Evolutionary conservation across 1,284 basidiomycete genomes (phyloP), one percentile per base, ranked within the genome.

Genomic region (Puccinia triticina): DNA sequence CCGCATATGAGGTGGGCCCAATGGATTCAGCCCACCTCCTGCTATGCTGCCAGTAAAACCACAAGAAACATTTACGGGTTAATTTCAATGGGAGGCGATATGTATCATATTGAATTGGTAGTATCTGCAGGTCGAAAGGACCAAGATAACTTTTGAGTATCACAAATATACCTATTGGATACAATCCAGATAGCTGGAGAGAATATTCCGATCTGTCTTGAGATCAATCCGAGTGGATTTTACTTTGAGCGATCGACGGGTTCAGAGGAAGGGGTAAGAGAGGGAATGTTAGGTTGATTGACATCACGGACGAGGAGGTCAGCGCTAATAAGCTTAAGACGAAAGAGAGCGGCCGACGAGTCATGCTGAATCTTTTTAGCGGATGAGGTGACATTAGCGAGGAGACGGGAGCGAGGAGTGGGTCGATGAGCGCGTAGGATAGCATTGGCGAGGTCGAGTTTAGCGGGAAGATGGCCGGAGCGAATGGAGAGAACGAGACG

Each of bases 221-320:
- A 43, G 40, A 43, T 7, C 16, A 53, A 16, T 8, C 50, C 18
- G 50, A 53, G 50, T 5, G 7, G 50, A 53, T 5, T n/a, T 14
- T 59, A 29, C 1, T 2, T 59, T 7, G 57, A 59, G 26, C 57
- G 57, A 29, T 59, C 57, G 50, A 53, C 50, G 5, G 14, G 50
- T 53, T 53, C 50, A 53, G 50, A 66, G 37, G 29, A 29, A 16
- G 57, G 18, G n/a, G 57, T 61, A 29, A 32, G 11, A 26, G 57
- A 29, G 26, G 29, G 11, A 14, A 5, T 18, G 11, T 64, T 64
- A 37, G 32, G 57, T 59, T 21, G 34, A 40, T 37, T 23, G 29
- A 21, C 16, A 37, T 81, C 78, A 23, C 59, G 57, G 14, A 81
- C 71, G 46, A 75, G 26, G n/a, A 82, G 14, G n/a, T 82, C 72